These are phyloP conservation scores for Thermomyces lanuginosus DNA, from an alignment of 2,329 filamentous ascomycete genomes.

Conservation along the genomic window DNA sequence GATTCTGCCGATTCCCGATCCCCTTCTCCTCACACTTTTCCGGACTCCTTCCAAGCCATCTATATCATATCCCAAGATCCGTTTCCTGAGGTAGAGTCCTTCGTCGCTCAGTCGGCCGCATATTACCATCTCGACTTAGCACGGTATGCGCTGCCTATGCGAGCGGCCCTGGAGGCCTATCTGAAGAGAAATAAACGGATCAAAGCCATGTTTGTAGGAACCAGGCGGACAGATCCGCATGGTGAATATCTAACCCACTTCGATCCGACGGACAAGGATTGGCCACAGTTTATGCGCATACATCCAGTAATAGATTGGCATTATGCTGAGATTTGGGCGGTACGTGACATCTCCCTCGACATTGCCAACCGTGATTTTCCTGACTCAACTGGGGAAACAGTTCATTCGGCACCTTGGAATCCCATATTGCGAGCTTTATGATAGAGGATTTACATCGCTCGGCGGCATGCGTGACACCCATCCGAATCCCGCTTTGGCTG, in stretches of 20 bases:
- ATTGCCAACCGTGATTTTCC: neutral
- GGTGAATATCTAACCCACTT: conserved; percentile 65
- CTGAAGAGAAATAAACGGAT: conserved; percentile 32
- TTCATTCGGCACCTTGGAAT: conserved; percentile 59
- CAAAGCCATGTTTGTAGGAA: conserved; percentile 72
- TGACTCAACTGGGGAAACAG: conserved; percentile 2
- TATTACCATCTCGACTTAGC: conserved; percentile 5
- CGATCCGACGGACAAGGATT: conserved; percentile 71
- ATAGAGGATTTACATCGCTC: conserved; percentile 78
- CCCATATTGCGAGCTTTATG: conserved; percentile 75
- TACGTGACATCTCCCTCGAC: conserved; percentile 1
- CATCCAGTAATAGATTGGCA: conserved; percentile 98
- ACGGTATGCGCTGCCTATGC: conserved; percentile 6
- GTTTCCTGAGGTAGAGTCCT: conserved; percentile 6
- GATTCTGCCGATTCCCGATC: too few relatives aligned
- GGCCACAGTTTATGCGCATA: conserved; percentile 83
- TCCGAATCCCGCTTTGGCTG: conserved; percentile 49
- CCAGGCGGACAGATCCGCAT: conserved; percentile 81
- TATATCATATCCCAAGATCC: conserved; percentile 6
- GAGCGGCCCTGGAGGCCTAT: conserved; percentile 5
- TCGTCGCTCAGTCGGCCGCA: conserved; percentile 4
- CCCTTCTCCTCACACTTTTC: conserved; percentile 1
- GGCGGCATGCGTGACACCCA: conserved; percentile 78
- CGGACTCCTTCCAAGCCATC: conserved; percentile 5
- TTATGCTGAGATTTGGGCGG: conserved; percentile 80